Conservation (phyloP, 2,329 filamentous ascomycete species). For the Drechmeria coniospora region DNA sequence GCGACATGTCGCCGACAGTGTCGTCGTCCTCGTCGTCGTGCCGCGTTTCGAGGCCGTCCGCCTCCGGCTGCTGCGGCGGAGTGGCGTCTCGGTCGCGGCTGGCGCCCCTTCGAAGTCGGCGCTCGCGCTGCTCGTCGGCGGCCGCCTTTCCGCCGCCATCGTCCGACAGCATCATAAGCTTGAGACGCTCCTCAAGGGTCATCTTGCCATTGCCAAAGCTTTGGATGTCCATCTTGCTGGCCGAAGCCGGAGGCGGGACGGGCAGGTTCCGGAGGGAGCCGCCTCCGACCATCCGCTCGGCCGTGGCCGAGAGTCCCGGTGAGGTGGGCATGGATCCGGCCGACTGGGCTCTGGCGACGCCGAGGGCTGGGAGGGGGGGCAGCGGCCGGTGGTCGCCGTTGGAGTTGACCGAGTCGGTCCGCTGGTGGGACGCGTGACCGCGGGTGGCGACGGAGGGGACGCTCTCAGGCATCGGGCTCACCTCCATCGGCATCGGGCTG, state of each 20-base stretch:
- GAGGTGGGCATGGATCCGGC: conserved; percentile 38
- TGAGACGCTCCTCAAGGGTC: conserved; percentile 72
- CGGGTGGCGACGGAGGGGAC: conserved; percentile 24
- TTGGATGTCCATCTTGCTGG: conserved; percentile 63
- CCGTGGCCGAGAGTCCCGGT: conserved; percentile 49
- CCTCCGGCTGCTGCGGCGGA: conserved; percentile 23
- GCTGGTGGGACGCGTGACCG: conserved; percentile 39
- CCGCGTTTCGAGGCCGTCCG: conserved; percentile 16
- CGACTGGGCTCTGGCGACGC: conserved; percentile 20
- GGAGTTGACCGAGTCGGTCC: conserved; percentile 60
- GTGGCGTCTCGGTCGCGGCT: conserved; percentile 34
- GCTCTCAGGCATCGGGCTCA: conserved; percentile 49
- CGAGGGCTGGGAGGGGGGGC: conserved; percentile 63
- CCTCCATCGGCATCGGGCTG: conserved; percentile 36
- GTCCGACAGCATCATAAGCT: conserved; percentile 75
- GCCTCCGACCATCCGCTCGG: conserved; percentile 50
- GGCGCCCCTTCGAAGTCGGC: conserved; percentile 49
- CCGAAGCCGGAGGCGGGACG: conserved; percentile 50
- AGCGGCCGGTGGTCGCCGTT: conserved; percentile 73
- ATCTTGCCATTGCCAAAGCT: conserved; percentile 62
- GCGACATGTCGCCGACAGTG: conserved; percentile 42
- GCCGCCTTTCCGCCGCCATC: conserved; percentile 41
- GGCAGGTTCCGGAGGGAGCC: conserved; percentile 54
- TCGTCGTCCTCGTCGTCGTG: conserved; percentile 40
- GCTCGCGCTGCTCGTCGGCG: conserved; percentile 51